These are phyloP conservation scores for Dothideomycetes sp. DNA, from an alignment of 2,329 filamentous ascomycete species.

Conservation along the genomic window DNA sequence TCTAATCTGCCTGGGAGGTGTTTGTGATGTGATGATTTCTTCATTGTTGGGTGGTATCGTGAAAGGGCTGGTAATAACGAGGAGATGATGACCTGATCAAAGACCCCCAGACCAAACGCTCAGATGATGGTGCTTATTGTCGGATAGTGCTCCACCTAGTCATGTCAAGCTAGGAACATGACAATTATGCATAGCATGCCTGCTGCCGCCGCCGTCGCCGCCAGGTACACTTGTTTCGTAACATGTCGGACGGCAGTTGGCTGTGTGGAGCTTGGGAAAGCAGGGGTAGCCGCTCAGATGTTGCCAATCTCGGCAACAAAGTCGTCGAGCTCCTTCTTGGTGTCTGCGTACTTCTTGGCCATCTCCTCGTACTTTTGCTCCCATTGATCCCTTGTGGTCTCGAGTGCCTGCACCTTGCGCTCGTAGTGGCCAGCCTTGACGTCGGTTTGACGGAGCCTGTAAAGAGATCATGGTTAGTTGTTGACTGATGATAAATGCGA, in stretches of 20 bases:
- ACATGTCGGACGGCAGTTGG: not conserved
- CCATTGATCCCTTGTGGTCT: slow-evolving; percentile 85
- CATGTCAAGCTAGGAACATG: not conserved
- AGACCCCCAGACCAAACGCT: not conserved
- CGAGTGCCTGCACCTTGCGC: slow-evolving; percentile 96
- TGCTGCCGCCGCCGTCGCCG: not conserved
- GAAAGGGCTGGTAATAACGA: not conserved
- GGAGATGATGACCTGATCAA: slow-evolving; percentile 2
- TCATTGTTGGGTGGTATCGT: slow-evolving; percentile 9
- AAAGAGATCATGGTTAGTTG: slow-evolving; percentile 8
- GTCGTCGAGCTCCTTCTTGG: slow-evolving; percentile 85
- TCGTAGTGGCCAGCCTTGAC: slow-evolving; percentile 99
- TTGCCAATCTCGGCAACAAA: slow-evolving; percentile 87
- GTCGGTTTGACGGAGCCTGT: slow-evolving; percentile 93
- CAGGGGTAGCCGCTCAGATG: slow-evolving; percentile 49
- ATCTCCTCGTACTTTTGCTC: slow-evolving; percentile 98
- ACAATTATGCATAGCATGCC: not conserved
- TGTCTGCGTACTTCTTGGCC: slow-evolving; percentile 71
- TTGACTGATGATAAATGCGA: too few relatives aligned
- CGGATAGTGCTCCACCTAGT: slow-evolving; percentile 6
- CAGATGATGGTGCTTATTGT: too few relatives aligned
- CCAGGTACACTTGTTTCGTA: not conserved
- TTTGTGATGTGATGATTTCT: not conserved
- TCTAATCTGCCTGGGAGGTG: too few relatives aligned
- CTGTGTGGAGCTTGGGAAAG: not conserved